A percentile compares a stretch with the other conserved stretches of the same genome.
These are phyloP conservation scores for Pharus latifolius DNA, from an alignment of 176 grass and related monocot genomes.

Conservation along the genomic window DNA sequence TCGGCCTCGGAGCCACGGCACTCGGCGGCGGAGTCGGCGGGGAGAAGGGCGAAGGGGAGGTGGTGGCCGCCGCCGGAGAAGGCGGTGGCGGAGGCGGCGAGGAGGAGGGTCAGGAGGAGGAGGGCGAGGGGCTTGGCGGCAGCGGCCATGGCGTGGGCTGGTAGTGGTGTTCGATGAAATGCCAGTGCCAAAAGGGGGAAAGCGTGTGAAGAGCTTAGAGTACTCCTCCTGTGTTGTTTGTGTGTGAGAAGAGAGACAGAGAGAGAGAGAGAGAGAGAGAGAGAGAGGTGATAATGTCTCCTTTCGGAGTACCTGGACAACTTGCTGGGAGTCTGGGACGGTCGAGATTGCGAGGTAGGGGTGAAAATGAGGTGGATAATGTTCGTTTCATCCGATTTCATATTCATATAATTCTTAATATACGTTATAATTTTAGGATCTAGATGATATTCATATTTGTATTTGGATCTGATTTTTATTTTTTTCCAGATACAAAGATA, in stretches of 20 bases:
- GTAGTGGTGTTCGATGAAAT: background rate
- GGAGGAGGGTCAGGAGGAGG: constrained; percentile 3
- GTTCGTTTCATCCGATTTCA: too few species aligned
- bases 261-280: too few species aligned
- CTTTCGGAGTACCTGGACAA: too few species aligned
- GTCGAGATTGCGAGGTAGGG: too few species aligned
- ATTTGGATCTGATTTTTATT: too few species aligned
- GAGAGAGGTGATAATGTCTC: too few species aligned
- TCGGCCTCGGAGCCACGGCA: constrained; percentile 1
- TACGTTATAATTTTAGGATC: too few species aligned
- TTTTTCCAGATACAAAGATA: too few species aligned
- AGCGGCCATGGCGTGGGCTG: background rate
- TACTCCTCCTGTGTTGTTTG: background rate
- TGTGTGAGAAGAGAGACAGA: background rate
- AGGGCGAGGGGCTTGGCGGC: constrained; percentile 4
- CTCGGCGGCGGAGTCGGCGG: background rate
- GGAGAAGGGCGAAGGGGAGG: background rate
- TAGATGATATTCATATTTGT: too few species aligned
- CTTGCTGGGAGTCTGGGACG: too few species aligned
- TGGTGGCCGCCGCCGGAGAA: background rate
- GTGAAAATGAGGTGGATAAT: too few species aligned
- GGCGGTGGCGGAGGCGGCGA: background rate
- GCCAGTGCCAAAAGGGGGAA: background rate
- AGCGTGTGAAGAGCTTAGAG: background rate
- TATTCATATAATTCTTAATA: too few species aligned